Percentiles rank a stretch among this genome's conserved stretches.
Conservation (phyloP, 2,329 filamentous ascomycete species). For the Cladophialophora chaetospira region DNA sequence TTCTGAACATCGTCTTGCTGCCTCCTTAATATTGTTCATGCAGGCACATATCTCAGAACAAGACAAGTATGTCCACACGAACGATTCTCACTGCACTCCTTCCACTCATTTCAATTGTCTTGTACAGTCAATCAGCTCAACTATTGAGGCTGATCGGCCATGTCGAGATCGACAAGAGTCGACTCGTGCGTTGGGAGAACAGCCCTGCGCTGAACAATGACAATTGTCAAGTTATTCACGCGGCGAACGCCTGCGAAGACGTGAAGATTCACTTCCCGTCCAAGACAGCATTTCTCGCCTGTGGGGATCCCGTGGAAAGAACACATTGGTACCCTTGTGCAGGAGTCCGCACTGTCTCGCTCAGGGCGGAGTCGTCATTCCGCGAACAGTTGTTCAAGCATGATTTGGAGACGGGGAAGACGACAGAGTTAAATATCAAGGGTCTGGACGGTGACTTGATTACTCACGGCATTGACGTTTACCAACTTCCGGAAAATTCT, state of each 20-base stretch:
- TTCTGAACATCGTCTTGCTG: not conserved
- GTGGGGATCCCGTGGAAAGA: slow-evolving; percentile 22
- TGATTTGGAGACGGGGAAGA: slow-evolving; percentile 20
- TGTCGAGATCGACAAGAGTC: slow-evolving; percentile 21
- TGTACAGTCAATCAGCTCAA: slow-evolving; percentile 17
- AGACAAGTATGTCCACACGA: slow-evolving; percentile 4
- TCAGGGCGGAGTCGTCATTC: slow-evolving; percentile 24
- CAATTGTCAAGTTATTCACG: slow-evolving; percentile 18
- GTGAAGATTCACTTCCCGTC: slow-evolving; percentile 28
- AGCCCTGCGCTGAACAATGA: slow-evolving; percentile 22
- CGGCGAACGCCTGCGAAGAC: slow-evolving; percentile 26
- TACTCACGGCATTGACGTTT: slow-evolving; percentile 27
- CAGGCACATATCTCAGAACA: no score
- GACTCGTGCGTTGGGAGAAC: slow-evolving; percentile 26
- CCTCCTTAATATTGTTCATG: not conserved
- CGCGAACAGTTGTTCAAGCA: slow-evolving; percentile 28
- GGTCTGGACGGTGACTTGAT: slow-evolving; percentile 29
- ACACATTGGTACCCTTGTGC: slow-evolving; percentile 29
- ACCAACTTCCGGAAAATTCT: slow-evolving; percentile 16
- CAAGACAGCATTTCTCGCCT: slow-evolving; percentile 25
- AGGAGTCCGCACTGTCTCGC: slow-evolving; percentile 13
- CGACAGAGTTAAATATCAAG: slow-evolving; percentile 16
- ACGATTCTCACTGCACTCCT: slow-evolving; percentile 9
- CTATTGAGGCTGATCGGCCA: slow-evolving; percentile 14
- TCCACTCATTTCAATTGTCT: slow-evolving; percentile 12